Evolutionary conservation across 1,139 yeast species (phyloP).

Genomic region (Debaryomyces robertsiae): DNA sequence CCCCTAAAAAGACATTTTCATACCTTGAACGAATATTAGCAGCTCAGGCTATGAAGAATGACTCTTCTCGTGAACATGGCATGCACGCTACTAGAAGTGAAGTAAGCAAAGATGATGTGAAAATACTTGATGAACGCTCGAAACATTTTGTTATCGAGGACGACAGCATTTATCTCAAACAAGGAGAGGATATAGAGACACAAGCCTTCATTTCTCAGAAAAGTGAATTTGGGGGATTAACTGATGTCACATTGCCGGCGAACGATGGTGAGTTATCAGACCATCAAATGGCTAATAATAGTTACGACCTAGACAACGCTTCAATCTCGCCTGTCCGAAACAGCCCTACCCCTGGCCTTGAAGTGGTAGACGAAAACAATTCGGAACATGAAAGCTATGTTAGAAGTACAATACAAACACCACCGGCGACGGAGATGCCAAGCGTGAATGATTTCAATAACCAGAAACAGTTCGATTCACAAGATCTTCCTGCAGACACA

Average conservation of each 20-base stretch:
- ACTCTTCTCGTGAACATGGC: not conserved
- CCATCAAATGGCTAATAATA: too few relatives aligned
- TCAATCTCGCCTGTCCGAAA: too few relatives aligned
- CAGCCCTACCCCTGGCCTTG: too few relatives aligned
- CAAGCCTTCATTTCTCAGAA: too few relatives aligned
- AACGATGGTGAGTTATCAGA: too few relatives aligned
- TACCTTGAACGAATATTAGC: conserved; percentile 36
- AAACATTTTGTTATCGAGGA: conserved; percentile 4
- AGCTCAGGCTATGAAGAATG: conserved; percentile 18
- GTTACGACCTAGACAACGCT: too few relatives aligned
- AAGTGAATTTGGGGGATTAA: too few relatives aligned
- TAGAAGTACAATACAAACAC: not conserved
- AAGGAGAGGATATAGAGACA: not conserved
- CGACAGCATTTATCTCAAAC: not conserved
- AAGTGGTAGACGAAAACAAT: too few relatives aligned
- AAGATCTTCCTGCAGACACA: conserved; percentile 13
- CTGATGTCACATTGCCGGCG: too few relatives aligned
- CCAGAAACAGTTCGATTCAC: not conserved
- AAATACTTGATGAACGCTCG: not conserved
- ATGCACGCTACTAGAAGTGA: too few relatives aligned
- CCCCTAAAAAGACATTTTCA: conserved; percentile 17
- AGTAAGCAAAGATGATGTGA: not conserved
- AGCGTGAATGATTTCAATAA: not conserved
- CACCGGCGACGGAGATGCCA: not conserved
- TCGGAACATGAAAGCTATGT: too few relatives aligned